Percentiles rank a stretch among this genome's conserved stretches.
Evolutionary conservation across 306 rosid species (phyloP).

Genomic region (Adenanthera pavonina): DNA sequence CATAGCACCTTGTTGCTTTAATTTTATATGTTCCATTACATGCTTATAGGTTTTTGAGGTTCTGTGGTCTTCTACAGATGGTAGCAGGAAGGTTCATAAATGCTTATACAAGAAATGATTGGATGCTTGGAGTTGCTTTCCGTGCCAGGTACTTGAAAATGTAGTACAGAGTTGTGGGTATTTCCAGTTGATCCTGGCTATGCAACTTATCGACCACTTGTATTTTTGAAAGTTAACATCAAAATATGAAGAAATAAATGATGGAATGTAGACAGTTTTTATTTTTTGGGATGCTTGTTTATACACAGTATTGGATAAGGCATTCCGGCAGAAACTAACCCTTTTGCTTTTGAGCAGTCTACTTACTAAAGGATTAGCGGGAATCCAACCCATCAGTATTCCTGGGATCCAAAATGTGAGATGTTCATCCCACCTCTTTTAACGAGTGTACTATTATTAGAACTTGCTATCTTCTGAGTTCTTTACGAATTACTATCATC

Average conservation of each 20-base stretch:
- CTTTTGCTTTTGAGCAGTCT: conserved; percentile 48
- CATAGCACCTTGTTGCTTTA: conserved; percentile 1
- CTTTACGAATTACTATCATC: conserved; percentile 1
- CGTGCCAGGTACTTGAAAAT: conserved; percentile 60
- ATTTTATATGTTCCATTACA: not conserved
- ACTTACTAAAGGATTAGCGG: conserved; percentile 71
- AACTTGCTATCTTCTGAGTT: conserved; percentile 1
- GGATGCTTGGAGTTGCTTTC: conserved; percentile 73
- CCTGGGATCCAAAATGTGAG: conserved; percentile 69
- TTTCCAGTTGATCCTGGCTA: not conserved
- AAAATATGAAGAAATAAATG: not conserved
- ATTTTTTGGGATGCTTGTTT: not conserved
- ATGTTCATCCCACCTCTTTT: conserved; percentile 18
- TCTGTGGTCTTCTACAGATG: conserved; percentile 49
- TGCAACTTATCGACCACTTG: not conserved
- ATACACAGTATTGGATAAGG: not conserved
- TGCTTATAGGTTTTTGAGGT: not conserved
- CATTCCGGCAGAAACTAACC: conserved; percentile 24
- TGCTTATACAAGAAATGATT: conserved; percentile 64
- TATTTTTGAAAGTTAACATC: not conserved
- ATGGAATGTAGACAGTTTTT: not conserved
- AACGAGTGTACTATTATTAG: not conserved
- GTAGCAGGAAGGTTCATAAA: conserved; percentile 78
- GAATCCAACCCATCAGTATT: conserved; percentile 66
- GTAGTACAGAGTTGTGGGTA: not conserved